Conservation (phyloP, 2,329 filamentous ascomycete species). For the Phialophora tarda region DNA sequence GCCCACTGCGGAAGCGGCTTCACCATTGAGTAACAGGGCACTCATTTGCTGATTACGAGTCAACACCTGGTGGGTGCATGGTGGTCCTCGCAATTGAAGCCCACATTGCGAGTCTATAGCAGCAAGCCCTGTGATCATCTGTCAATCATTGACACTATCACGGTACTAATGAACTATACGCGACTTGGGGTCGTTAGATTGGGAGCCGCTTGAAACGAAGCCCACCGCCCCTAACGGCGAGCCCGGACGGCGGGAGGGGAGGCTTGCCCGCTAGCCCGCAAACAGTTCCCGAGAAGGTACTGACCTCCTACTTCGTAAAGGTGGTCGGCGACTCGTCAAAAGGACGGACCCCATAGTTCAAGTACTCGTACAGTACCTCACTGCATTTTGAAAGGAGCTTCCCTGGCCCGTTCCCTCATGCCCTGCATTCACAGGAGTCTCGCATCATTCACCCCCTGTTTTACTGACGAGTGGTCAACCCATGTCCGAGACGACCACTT, state of each 20-base stretch:
- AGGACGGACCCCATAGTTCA: conserved; percentile 5
- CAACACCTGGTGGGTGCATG: background rate
- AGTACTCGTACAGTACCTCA: background rate
- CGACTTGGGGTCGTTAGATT: background rate
- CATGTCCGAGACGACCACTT: background rate
- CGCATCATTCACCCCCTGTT: background rate
- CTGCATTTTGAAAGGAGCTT: background rate
- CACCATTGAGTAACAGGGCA: background rate
- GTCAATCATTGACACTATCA: background rate
- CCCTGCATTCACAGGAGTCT: background rate
- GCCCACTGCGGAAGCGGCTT: background rate
- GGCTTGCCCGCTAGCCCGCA: background rate
- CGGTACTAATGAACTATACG: background rate
- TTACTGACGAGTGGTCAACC: background rate
- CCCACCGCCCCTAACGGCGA: background rate
- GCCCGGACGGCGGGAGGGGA: background rate
- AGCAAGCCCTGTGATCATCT: background rate
- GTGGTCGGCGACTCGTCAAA: conserved; percentile 15
- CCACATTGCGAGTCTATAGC: background rate
- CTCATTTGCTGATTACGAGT: background rate
- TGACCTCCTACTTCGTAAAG: conserved; percentile 10
- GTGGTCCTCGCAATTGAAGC: background rate
- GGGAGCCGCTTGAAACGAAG: conserved; percentile 4
- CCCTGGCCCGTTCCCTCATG: background rate
- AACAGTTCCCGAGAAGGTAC: background rate